Evolutionary conservation across 257 asterid species (phyloP).

Genomic region (Linaria vulgaris): DNA sequence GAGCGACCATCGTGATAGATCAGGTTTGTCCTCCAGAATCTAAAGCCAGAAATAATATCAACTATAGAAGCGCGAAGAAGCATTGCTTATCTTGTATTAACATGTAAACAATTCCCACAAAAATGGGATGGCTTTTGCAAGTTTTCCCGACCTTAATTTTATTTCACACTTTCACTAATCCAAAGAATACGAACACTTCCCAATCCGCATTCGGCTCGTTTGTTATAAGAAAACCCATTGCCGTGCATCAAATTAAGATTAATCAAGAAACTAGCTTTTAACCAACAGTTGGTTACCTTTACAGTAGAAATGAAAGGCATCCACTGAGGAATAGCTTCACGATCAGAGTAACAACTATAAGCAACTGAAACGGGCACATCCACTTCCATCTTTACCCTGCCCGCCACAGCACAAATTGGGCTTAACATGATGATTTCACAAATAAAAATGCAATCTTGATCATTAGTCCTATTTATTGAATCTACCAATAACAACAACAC

Average conservation of each 20-base stretch:
- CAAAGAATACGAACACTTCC: conserved; percentile 6
- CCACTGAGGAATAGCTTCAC: conserved; percentile 90
- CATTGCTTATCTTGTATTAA: neutral
- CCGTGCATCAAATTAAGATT: too few species aligned
- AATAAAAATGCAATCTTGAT: conserved; percentile 15
- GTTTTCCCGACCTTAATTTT: neutral
- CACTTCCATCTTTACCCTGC: conserved; percentile 81
- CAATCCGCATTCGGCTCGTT: neutral
- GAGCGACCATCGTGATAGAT: conserved; percentile 81
- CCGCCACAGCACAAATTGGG: conserved; percentile 37
- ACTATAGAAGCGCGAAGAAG: conserved; percentile 15
- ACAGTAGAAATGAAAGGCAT: conserved; percentile 97
- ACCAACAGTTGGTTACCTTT: conserved; percentile 36
- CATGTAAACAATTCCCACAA: conserved; percentile 3
- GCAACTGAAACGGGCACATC: conserved; percentile 88
- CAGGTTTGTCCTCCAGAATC: conserved; percentile 91
- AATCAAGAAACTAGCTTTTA: neutral
- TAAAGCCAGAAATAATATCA: conserved; percentile 35
- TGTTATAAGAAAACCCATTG: too few species aligned
- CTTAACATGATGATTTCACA: neutral
- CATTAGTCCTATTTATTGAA: neutral
- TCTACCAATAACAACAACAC: neutral
- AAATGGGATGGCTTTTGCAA: neutral
- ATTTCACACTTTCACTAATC: conserved; percentile 11
- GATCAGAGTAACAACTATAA: conserved; percentile 80